A percentile compares a stretch with the other conserved stretches of the same genome.
phyloP scores from a whole-genome alignment of 2,329 filamentous ascomycete genomes.

The Sporothrix schenckii region DNA sequence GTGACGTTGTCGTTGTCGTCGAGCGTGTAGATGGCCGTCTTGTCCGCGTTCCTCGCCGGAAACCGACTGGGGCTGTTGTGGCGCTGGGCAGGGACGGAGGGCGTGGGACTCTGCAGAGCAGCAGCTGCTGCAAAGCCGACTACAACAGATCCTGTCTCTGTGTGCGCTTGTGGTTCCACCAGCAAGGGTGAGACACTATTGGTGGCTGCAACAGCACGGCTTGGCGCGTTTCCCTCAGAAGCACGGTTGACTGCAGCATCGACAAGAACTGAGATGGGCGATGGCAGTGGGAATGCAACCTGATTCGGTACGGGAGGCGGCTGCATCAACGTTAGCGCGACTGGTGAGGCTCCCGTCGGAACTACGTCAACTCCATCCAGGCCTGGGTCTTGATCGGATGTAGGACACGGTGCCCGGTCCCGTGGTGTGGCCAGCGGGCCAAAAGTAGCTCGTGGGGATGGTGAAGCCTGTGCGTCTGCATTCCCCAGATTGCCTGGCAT shows the following conservation, averaged over 20 bases:
- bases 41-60: not conserved
- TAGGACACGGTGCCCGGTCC: not conserved
- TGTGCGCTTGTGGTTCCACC: too few relatives aligned
- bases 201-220: too few relatives aligned
- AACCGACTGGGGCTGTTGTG: not conserved
- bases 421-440: not conserved
- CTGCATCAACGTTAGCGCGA: not conserved
- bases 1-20: conserved; percentile 50
- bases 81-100: not conserved
- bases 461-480: too few relatives aligned
- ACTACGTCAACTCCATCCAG: not conserved
- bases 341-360: not conserved
- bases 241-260: conserved; percentile 10
- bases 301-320: too few relatives aligned
- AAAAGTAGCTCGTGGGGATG: not conserved
- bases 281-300: not conserved
- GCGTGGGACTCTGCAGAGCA: not conserved
- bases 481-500: too few relatives aligned
- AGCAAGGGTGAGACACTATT: too few relatives aligned
- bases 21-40: conserved; percentile 42
- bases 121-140: not conserved
- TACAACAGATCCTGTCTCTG: not conserved
- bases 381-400: not conserved
- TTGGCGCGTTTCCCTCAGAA: too few relatives aligned
- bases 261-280: conserved; percentile 19